These are phyloP conservation scores for Kluyveromyces sp. DNA, from an alignment of 1,139 yeast genomes.

Conservation along the genomic window DNA sequence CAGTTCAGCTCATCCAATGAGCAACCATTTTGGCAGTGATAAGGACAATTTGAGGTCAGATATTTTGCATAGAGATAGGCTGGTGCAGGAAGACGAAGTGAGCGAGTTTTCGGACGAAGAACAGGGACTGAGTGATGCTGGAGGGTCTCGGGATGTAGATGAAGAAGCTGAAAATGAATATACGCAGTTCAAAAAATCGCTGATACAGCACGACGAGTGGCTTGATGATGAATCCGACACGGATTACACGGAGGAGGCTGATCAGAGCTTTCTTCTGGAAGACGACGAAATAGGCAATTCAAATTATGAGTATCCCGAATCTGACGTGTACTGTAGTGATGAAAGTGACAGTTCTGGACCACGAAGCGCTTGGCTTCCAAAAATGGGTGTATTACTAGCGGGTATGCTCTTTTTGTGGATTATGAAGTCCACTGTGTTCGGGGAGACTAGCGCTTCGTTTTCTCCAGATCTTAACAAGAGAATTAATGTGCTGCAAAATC, in stretches of 20 bases:
- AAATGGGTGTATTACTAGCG: not conserved
- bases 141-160: not conserved
- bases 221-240: constrained; percentile 13
- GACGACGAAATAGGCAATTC: constrained; percentile 6
- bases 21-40: not conserved
- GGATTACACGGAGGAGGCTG: constrained; percentile 15
- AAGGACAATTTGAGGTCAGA: not conserved
- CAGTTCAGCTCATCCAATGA: not conserved
- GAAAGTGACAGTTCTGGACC: not conserved
- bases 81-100: constrained; percentile 3
- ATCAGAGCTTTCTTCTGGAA: constrained; percentile 12
- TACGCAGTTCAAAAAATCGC: constrained; percentile 12
- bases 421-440: not conserved
- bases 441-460: not conserved
- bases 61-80: not conserved
- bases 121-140: not conserved
- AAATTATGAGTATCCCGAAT: not conserved
- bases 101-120: constrained; percentile 10
- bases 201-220: constrained; percentile 12
- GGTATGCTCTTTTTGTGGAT: constrained; percentile 1
- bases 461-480: constrained; percentile 6
- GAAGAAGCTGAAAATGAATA: constrained; percentile 9
- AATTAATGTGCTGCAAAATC: constrained; percentile 20
- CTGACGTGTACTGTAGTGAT: not conserved
- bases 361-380: not conserved